Conservation (phyloP, 352 stramenopile species). For the Phytopythium ostracodes region DNA sequence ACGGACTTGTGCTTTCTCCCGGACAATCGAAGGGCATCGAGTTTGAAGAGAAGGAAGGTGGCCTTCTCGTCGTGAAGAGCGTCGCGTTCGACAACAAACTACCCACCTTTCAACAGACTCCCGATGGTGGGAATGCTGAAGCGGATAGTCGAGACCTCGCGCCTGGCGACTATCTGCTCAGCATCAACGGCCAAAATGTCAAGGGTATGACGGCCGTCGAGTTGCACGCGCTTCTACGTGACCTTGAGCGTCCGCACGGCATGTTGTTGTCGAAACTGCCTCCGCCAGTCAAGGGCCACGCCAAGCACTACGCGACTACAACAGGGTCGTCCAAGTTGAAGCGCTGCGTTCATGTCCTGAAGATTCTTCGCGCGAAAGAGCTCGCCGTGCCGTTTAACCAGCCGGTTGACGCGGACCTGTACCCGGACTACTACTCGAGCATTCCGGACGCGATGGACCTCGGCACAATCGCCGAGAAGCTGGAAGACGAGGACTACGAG, state of each 20-base stretch:
- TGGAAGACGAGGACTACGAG: constrained; percentile 85
- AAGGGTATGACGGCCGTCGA: constrained; percentile 28
- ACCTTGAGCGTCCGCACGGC: constrained; percentile 36
- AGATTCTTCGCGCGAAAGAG: constrained; percentile 76
- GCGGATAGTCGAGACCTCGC: constrained; percentile 15
- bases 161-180: constrained; percentile 44
- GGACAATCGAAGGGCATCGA: constrained; percentile 34
- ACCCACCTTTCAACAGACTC: constrained; percentile 9
- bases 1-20: constrained; percentile 43
- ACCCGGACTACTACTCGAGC: constrained; percentile 80
- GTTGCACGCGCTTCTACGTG: constrained; percentile 25
- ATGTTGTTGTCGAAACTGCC: constrained; percentile 48
- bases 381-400: constrained; percentile 77
- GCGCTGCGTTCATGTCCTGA: constrained; percentile 64
- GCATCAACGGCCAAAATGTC: constrained; percentile 47
- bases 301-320: constrained; percentile 63
- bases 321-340: constrained; percentile 57
- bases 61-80: constrained; percentile 39
- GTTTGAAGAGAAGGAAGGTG: constrained; percentile 29
- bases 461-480: constrained; percentile 75
- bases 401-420: constrained; percentile 77
- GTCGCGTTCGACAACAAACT: constrained; percentile 12
- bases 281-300: constrained; percentile 32
- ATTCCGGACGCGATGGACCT: constrained; percentile 82
- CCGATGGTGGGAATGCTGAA: constrained; percentile 6